Evolutionary conservation across 176 grass and related monocot species (phyloP).

Genomic region (Hordeum marinum): DNA sequence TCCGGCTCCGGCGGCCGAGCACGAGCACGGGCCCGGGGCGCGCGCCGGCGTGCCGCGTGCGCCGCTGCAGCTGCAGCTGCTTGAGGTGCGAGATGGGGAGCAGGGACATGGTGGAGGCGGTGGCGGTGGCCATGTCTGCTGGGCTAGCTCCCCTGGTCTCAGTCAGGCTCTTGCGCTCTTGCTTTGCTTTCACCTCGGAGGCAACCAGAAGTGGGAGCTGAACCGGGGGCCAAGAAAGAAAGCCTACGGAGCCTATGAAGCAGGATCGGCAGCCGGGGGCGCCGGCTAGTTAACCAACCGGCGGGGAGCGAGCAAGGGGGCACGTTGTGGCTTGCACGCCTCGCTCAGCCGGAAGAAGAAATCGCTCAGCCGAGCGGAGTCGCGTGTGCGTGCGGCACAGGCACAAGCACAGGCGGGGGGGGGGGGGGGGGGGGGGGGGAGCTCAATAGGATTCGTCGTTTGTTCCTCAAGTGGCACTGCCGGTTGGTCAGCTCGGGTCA

Average conservation of each 20-base stretch:
- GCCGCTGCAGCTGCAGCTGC: conserved; percentile 25
- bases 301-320: background rate
- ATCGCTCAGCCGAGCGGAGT: background rate
- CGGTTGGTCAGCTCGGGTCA: background rate
- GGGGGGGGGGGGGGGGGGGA: background rate
- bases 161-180: background rate
- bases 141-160: background rate
- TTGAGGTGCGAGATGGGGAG: conserved; percentile 50
- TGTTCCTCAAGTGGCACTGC: background rate
- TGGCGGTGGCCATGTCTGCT: conserved; percentile 24
- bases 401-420: too few species aligned
- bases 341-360: background rate
- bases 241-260: background rate
- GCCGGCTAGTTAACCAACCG: conserved; percentile 9
- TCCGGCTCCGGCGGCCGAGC: conserved; percentile 7
- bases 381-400: background rate
- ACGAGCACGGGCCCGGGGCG: conserved; percentile 4
- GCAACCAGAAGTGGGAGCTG: background rate
- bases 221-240: background rate
- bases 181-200: background rate
- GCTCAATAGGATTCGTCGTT: background rate
- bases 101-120: conserved; percentile 46
- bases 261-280: background rate
- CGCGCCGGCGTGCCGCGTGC: background rate
- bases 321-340: conserved; percentile 24